Percentiles rank a stretch among this genome's conserved stretches.
phyloP scores from a whole-genome alignment of 2,329 filamentous ascomycete genomes.

The Capronia epimyces region DNA sequence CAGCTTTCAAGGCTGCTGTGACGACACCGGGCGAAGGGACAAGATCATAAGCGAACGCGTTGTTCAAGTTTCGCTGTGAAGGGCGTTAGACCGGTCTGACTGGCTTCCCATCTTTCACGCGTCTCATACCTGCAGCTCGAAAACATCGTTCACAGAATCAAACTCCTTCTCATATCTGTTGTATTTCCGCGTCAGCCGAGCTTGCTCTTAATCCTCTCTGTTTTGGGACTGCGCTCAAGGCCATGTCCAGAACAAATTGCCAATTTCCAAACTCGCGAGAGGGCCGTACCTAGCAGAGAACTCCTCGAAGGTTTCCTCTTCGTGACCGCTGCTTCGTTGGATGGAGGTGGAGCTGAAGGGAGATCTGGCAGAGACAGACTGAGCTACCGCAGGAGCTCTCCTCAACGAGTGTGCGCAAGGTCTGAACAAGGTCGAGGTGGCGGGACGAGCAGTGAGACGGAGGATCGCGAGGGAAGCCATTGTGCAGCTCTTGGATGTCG shows the following conservation, averaged over 20 bases:
- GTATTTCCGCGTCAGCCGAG: constrained; percentile 28
- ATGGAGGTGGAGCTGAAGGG: constrained; percentile 49
- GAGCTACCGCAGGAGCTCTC: constrained; percentile 27
- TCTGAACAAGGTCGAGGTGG: constrained; percentile 31
- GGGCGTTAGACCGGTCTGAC: constrained; percentile 8
- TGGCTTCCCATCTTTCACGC: not conserved
- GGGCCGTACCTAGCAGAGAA: constrained; percentile 83
- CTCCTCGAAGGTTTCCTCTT: constrained; percentile 98
- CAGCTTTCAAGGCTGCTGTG: constrained; percentile 84
- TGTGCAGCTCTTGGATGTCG: constrained; percentile 20
- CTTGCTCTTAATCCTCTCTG: constrained; percentile 29
- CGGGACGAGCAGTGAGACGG: constrained; percentile 65
- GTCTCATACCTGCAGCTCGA: constrained; percentile 85
- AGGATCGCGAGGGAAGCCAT: constrained; percentile 66
- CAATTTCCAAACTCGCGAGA: not conserved
- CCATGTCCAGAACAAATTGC: not conserved
- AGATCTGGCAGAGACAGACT: constrained; percentile 23
- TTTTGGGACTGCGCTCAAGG: not conserved
- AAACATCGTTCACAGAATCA: constrained; percentile 93
- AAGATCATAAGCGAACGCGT: constrained; percentile 99
- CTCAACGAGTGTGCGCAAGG: constrained; percentile 23
- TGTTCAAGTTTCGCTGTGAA: constrained; percentile 85
- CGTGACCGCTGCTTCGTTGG: constrained; percentile 57
- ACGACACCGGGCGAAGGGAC: constrained; percentile 91
- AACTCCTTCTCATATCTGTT: constrained; percentile 98